Conservation (phyloP, 495 filamentous ascomycete genomes). For the Choiromyces venosus region DNA sequence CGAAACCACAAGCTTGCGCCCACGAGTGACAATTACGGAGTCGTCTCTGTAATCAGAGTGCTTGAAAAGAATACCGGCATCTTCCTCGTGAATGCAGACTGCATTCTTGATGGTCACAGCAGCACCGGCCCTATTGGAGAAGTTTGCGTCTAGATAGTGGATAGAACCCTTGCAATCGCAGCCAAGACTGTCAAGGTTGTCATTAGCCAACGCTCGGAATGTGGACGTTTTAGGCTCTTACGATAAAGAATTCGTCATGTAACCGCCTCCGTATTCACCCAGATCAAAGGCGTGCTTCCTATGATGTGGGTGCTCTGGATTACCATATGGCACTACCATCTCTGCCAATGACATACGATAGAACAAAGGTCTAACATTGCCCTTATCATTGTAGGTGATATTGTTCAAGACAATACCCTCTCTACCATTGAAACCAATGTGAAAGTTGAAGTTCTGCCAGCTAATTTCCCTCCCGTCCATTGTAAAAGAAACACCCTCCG, state of each 20-base stretch:
- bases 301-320: conserved; percentile 87
- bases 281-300: conserved; percentile 93
- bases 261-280: conserved; percentile 88
- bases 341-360: conserved; percentile 89
- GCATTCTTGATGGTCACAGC: conserved; percentile 83
- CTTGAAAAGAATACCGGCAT: conserved; percentile 89
- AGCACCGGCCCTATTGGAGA: conserved; percentile 74
- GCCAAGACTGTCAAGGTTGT: conserved; percentile 50
- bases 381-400: conserved; percentile 86
- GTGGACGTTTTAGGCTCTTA: conserved; percentile 4
- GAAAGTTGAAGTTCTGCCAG: conserved; percentile 95
- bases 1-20: conserved; percentile 78
- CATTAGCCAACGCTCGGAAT: neutral
- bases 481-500: conserved; percentile 88
- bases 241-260: conserved; percentile 89
- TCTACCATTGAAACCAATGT: conserved; percentile 93
- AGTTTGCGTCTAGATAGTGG: conserved; percentile 79
- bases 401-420: conserved; percentile 90
- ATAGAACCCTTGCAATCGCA: conserved; percentile 96
- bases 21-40: conserved; percentile 77
- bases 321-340: conserved; percentile 96
- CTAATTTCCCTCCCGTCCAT: conserved; percentile 69
- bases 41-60: conserved; percentile 94
- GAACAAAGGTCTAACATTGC: conserved; percentile 71
- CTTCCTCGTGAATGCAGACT: conserved; percentile 96